These are phyloP conservation scores for Ceratobasidium sp. DNA, from an alignment of 1,284 basidiomycete genomes.

Conservation along the genomic window DNA sequence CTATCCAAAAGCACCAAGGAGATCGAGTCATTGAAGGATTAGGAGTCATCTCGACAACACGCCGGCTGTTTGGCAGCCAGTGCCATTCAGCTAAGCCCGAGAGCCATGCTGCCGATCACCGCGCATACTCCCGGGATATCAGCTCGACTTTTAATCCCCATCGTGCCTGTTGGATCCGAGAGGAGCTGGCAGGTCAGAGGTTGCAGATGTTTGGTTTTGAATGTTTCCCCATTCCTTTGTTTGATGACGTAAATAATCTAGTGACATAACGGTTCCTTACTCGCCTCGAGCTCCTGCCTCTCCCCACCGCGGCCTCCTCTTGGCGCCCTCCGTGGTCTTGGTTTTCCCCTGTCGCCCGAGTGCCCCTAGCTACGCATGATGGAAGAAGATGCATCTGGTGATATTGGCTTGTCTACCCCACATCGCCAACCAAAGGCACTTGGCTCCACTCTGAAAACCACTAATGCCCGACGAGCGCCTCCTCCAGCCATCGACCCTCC, in stretches of 20 bases:
- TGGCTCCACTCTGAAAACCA: neutral
- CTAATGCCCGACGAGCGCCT: conserved; percentile 18
- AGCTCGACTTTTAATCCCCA: too few relatives aligned
- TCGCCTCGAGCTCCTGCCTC: neutral
- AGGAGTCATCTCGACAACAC: conserved; percentile 42
- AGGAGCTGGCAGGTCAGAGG: neutral
- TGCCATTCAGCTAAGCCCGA: too few relatives aligned
- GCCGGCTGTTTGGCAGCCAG: too few relatives aligned
- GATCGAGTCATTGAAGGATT: conserved; percentile 73
- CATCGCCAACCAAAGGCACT: conserved; percentile 16
- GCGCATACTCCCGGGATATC: too few relatives aligned
- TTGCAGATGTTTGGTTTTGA: too few relatives aligned
- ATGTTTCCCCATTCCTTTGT: neutral
- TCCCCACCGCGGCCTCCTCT: neutral
- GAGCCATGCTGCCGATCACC: too few relatives aligned
- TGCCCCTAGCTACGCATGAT: neutral
- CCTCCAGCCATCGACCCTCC: conserved; percentile 24
- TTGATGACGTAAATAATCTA: conserved; percentile 18
- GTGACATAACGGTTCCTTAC: conserved; percentile 7
- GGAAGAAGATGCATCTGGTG: conserved; percentile 37
- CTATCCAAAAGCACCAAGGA: conserved; percentile 67
- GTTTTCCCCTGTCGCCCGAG: neutral
- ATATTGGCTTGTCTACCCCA: conserved; percentile 37
- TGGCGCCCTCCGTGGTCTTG: neutral
- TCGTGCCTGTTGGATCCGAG: too few relatives aligned